These are phyloP conservation scores for Noccaea caerulescens DNA, from an alignment of 345 rosid genomes.

Conservation along the genomic window DNA sequence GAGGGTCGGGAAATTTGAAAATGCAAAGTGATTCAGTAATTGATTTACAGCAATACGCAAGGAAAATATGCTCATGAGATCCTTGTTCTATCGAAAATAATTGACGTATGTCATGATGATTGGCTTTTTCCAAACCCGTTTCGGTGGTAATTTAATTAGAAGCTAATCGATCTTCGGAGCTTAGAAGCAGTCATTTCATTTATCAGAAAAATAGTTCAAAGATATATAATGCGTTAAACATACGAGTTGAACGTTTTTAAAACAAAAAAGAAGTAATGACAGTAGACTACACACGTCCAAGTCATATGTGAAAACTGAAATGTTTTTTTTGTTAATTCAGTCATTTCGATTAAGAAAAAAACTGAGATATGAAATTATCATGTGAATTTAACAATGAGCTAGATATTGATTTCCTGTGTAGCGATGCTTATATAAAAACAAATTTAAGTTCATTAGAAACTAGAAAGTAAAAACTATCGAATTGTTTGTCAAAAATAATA, in stretches of 20 bases:
- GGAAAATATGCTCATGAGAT: neutral
- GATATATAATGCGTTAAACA: no score
- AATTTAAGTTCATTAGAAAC: neutral
- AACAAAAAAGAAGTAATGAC: no score
- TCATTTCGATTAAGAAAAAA: neutral
- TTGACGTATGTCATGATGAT: no score
- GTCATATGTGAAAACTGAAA: neutral
- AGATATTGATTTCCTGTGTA: neutral
- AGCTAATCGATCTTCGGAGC: no score
- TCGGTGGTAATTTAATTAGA: no score
- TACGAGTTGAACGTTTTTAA: no score
- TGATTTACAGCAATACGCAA: neutral
- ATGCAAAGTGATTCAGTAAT: neutral
- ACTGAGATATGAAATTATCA: neutral
- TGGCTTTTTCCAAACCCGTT: no score
- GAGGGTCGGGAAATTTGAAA: neutral
- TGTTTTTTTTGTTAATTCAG: neutral
- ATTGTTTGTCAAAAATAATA: neutral
- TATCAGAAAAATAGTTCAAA: no score
- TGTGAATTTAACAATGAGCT: neutral
- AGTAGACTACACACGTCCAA: no score
- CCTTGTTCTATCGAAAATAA: neutral
- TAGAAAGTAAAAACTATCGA: neutral
- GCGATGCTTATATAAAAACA: neutral
- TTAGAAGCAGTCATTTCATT: no score